These are phyloP conservation scores for Eucalyptus urophylla DNA, from an alignment of 345 rosid species.

Conservation along the genomic window DNA sequence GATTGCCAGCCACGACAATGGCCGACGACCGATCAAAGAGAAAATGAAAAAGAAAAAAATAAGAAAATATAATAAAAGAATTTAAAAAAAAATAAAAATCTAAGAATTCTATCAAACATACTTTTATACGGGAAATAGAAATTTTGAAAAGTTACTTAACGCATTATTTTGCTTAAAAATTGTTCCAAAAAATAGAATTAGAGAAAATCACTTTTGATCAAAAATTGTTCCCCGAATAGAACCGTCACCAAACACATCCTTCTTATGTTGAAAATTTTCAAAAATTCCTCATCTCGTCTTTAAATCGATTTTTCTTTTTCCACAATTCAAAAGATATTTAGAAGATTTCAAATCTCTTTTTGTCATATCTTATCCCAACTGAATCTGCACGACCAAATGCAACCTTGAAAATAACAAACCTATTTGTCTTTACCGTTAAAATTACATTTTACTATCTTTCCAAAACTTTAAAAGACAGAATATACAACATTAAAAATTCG, in stretches of 20 bases:
- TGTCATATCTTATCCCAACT: too few species aligned
- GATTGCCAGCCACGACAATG: rapidly evolving
- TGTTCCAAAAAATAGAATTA: rapidly evolving
- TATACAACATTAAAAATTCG: background rate
- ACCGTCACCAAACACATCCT: too few species aligned
- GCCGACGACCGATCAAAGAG: rapidly evolving
- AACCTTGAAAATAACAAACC: too few species aligned
- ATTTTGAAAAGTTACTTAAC: rapidly evolving
- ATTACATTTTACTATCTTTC: background rate
- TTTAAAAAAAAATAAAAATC: too few species aligned
- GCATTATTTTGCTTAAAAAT: rapidly evolving
- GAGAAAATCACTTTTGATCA: rapidly evolving
- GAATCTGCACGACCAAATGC: too few species aligned
- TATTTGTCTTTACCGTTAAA: background rate
- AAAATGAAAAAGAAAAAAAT: rapidly evolving
- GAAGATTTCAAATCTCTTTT: too few species aligned
- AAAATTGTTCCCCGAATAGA: rapidly evolving
- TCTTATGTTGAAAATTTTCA: rapidly evolving
- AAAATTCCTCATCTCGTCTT: too few species aligned
- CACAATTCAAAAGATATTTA: too few species aligned
- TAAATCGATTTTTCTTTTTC: too few species aligned
- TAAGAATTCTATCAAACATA: rapidly evolving
- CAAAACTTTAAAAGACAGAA: background rate
- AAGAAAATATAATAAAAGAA: too few species aligned
- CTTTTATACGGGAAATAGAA: rapidly evolving